Evolutionary conservation across 1,284 basidiomycete genomes (phyloP), one percentile per base, ranked within the genome.

Genomic region (Sporisorium iseilematis-ciliati): DNA sequence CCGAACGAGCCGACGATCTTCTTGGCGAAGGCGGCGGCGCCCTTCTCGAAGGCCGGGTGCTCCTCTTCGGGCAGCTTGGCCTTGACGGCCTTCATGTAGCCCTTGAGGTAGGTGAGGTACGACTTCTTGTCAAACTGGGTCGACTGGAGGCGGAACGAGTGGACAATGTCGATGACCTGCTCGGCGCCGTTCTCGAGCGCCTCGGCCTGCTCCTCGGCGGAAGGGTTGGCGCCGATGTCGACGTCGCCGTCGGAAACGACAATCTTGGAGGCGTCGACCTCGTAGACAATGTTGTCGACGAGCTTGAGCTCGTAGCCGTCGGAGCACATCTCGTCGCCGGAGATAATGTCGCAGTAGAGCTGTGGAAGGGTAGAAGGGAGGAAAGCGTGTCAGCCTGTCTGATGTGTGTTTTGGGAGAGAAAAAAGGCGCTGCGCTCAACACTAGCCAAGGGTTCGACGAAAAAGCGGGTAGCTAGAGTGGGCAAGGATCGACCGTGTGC

Each of bases 91-190:
- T 94, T 94, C 92, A 94, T 93, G 88, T 94, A 94, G 57, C 84
- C 88, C 75, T 97, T 99, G 84, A 99, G 90, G 87, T 96, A 92
- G 46, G 89, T 87, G 51, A 95, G 88, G 88, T 90, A 99, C 42
- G 87, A 86, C 88, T 97, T 97, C 88, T 98, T 99, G 88, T 98
- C 95, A 87, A 97, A 99, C 8, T 83, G 42, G 31, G 94, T 96
- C 41, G 86, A 52, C 85, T 93, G 90, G 72, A 99, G 92, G 83
- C 95, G 92, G 91, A 96, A 95, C 54, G 94, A 94, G 89, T 95
- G 88, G 70, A 92, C 91, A 79, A 99, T 89, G 87, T 99, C 94
- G 91, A 95, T 99, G 85, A 97, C 92, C 75, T 82, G 77, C 75
- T 79, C 46, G 35, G 90, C 89, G 78, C 92, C 93, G 18, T 93